Percentiles rank a stretch among this genome's conserved stretches.
Conservation (phyloP, 352 stramenopile genomes). For the Globisporangium acanthophoron region DNA sequence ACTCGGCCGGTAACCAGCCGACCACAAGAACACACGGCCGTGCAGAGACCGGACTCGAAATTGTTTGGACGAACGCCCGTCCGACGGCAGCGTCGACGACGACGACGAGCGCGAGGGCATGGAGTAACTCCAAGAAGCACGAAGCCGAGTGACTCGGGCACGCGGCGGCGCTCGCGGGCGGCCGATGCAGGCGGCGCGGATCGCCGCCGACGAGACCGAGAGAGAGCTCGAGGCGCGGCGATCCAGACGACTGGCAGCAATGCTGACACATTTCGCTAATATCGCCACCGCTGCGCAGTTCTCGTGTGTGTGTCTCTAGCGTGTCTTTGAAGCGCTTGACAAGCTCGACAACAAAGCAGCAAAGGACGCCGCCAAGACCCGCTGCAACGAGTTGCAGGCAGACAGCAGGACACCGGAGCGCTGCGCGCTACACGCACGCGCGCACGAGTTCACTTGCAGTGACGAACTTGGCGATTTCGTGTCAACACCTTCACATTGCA, state of each 20-base stretch:
- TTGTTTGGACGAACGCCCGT: neutral
- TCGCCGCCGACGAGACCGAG: neutral
- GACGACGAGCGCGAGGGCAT: neutral
- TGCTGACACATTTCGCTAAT: neutral
- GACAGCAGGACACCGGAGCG: neutral
- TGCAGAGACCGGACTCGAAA: neutral
- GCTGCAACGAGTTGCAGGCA: neutral
- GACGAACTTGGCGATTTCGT: neutral
- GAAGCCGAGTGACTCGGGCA: neutral
- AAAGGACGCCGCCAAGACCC: too few relatives aligned
- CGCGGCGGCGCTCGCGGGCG: too few relatives aligned
- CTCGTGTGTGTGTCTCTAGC: neutral
- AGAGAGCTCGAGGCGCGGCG: neutral
- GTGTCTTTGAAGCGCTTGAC: neutral
- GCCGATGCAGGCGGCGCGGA: too few relatives aligned
- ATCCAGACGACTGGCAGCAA: neutral
- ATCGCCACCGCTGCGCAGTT: neutral
- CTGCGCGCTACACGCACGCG: neutral
- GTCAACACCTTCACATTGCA: neutral
- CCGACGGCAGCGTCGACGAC: too few relatives aligned
- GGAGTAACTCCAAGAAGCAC: neutral
- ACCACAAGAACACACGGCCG: neutral
- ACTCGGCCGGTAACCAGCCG: neutral
- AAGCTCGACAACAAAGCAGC: too few relatives aligned
- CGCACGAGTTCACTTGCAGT: neutral